Percentiles rank a stretch among this genome's conserved stretches.
These are phyloP conservation scores for Fragilaria crotonensis DNA, from an alignment of 108 stramenopile genomes.

Conservation along the genomic window DNA sequence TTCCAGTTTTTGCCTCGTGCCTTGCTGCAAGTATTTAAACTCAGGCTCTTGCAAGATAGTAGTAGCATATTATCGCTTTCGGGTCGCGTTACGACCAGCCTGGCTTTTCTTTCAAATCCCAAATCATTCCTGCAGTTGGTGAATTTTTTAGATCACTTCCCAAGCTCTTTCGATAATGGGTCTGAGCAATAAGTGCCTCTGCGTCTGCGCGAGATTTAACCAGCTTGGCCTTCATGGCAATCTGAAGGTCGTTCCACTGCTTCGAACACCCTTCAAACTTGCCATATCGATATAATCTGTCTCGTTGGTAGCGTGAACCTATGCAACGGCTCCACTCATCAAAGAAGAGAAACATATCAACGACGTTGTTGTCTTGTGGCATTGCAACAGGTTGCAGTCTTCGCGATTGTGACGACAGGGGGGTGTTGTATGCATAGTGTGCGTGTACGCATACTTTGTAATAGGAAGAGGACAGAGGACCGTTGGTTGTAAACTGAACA, in stretches of 20 bases:
- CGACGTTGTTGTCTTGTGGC: slow-evolving; percentile 24
- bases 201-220: slow-evolving; percentile 40
- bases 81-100: no score
- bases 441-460: no score
- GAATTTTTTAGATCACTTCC: slow-evolving; percentile 54
- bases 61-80: no score
- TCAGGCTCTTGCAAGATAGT: no score
- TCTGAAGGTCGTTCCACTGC: slow-evolving; percentile 70
- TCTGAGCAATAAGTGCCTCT: slow-evolving; percentile 35
- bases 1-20: no score
- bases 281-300: slow-evolving; percentile 67
- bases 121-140: slow-evolving; percentile 77
- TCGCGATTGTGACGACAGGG: no score
- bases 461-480: no score
- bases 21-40: no score
- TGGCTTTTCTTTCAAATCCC: slow-evolving; percentile 76
- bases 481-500: no score
- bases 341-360: slow-evolving; percentile 25
- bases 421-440: no score
- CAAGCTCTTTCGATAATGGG: slow-evolving; percentile 52
- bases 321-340: slow-evolving; percentile 79
- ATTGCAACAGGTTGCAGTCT: no score
- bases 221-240: slow-evolving; percentile 51
- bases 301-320: slow-evolving; percentile 58
- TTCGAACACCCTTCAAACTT: slow-evolving; percentile 55